Percentiles rank a stretch among this genome's conserved stretches.
Evolutionary conservation across 768 basidiomycete species (phyloP).

Genomic region (Boletellus emodensis): DNA sequence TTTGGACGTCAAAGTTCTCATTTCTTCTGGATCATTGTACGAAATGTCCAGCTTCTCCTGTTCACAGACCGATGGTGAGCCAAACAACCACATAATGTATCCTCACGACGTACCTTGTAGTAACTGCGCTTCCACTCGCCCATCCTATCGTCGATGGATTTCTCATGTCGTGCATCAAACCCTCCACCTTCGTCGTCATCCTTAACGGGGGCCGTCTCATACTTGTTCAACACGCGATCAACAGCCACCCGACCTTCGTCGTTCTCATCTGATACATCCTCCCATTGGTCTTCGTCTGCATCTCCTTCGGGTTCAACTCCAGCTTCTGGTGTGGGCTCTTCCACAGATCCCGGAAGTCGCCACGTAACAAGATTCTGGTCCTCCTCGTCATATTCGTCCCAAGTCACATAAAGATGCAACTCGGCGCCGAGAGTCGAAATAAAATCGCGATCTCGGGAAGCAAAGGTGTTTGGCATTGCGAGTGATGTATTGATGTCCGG

Average conservation of each 20-base stretch:
- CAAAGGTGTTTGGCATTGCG: conserved; percentile 72
- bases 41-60: conserved; percentile 87
- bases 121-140: conserved; percentile 88
- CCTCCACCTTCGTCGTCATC: conserved; percentile 68
- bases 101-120: conserved; percentile 72
- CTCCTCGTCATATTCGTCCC: conserved; percentile 90
- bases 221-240: conserved; percentile 81
- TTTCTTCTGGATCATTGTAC: conserved; percentile 61
- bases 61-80: conserved; percentile 9
- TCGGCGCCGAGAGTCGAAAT: conserved; percentile 72
- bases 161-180: conserved; percentile 77
- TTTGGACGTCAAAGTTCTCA: conserved; percentile 67
- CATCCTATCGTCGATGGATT: conserved; percentile 76
- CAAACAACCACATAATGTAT: not conserved
- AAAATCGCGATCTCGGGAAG: conserved; percentile 77
- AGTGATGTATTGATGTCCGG: conserved; percentile 40
- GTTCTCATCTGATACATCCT: conserved; percentile 48
- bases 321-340: conserved; percentile 31
- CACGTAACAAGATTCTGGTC: conserved; percentile 74
- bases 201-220: conserved; percentile 75
- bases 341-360: conserved; percentile 49
- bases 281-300: conserved; percentile 48
- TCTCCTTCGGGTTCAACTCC: conserved; percentile 39
- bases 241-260: conserved; percentile 72
- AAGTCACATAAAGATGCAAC: conserved; percentile 73